Base-by-base conservation (phyloP, 192 early-diverging fungal species). In the Coemansia sp. region DNA sequence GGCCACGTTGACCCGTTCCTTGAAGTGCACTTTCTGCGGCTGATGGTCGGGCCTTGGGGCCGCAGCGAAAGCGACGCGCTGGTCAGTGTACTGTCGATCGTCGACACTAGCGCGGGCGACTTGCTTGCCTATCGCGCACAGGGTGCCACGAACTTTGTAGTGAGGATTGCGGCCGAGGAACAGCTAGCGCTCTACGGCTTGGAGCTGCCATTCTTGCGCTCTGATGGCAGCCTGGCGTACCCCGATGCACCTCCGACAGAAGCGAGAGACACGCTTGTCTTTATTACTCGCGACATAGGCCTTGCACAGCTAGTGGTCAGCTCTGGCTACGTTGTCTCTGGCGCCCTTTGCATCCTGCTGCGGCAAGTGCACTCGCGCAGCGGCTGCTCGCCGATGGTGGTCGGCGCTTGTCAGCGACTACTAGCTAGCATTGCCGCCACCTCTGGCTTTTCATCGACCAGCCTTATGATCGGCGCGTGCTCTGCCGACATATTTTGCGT, bases 251-350 rank as follows among this genome's bases (percentile, higher is more conserved):
- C 70, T 1, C 36, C 57, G 15, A 56, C 60, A 9, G 60, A 54
- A 15, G 57, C 41, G 2, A 64, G 66, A 31, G 62, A 68, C 20
- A 43, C 45, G 19, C 69, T 82, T 6, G 64, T 76, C 2, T 35
- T 82, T 37, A 60, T 77, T 38, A 82, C 79, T 17, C 79, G 74
- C 49, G 60, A 82, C 24, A 60, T 82, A 31, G 79, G 79, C 29
- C 51, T 74, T 24, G 68, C 67, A 6, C 20, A 77, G 53, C 64
- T 82, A 49, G 39, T 64, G 0, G 46, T 29, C 15, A 45, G 37
- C 29, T 65, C 74, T 36, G 32, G 42, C 15, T 59, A 57, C 32
- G 37, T 68, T 53, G 37, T 69, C 11, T 71, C 79, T 2, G 74
- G 79, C 17, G 64, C 71, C 5, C 36, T 82, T 12, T 17, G 25